Evolutionary conservation across 306 rosid genomes (phyloP), one percentile per base, ranked within the genome.

Genomic region (Pyrus bretschneideri): DNA sequence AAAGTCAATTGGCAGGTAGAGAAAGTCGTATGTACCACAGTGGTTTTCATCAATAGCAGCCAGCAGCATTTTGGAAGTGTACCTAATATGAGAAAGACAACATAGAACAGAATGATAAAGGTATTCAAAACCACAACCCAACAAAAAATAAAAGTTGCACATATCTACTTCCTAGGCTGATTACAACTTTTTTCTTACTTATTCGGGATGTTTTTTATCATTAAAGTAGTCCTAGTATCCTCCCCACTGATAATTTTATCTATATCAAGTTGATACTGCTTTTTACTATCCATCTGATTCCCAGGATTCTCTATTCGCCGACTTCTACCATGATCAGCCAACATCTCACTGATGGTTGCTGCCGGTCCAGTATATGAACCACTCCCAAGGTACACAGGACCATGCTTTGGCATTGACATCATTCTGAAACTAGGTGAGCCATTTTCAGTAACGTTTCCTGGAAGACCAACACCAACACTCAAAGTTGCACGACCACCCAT

Each of bases 161-260:
- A 23, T 17, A 40, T 57, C 29, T 3, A 60, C 49, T 60, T 44
- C 45, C 9, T 45, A 23, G 70, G 45, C 30, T 21, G 29, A 19
- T 14, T 7, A 18, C 61, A 45, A 45, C 4, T 73, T 27, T 22
- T 62, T 18, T 71, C 92, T 80, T 87, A 93, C 98, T 91, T 91
- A 72, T 93, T 93, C 75, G 98, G 98, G 81, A 93, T 93, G 80
- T 93, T 93, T 86, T 91, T 93, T 52, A 93, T 90, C 98, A 93
- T 93, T 81, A 93, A 87, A 54, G 98, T 93, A 64, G 98, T 91
- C 90, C 98, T 93, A 57, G 78, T 61, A 84, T 93, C 98, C 82
- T 91, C 97, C 58, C 98, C 96, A 3, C 72, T 79, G 71, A 86
- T 51, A 76, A 93, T 93, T 86, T 87, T 89, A 40, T 93, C 98